Evolutionary conservation across 768 basidiomycete genomes (phyloP).

Genomic region (Mycena haematopus): DNA sequence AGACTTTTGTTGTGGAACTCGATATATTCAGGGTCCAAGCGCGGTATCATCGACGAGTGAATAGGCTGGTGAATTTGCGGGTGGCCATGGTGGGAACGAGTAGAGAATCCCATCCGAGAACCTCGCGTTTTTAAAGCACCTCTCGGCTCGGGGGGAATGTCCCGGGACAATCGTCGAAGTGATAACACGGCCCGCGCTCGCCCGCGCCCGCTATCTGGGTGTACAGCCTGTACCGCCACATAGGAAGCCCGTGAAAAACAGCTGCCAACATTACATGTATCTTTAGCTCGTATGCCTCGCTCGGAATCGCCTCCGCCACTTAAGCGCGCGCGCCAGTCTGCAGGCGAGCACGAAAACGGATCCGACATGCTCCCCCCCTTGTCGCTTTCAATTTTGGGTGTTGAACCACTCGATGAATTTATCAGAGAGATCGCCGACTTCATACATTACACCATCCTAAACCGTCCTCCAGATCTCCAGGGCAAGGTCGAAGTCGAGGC

Average conservation of each 20-base stretch:
- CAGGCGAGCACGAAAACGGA: slow-evolving; percentile 35
- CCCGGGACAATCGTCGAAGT: not conserved
- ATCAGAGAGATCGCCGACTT: slow-evolving; percentile 92
- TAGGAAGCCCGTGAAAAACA: no score
- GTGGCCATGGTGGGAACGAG: slow-evolving; percentile 17
- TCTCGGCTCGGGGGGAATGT: no score
- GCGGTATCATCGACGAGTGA: slow-evolving; percentile 62
- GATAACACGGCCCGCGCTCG: not conserved
- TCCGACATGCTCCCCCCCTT: slow-evolving; percentile 59
- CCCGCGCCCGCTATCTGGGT: no score
- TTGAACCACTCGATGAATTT: slow-evolving; percentile 93
- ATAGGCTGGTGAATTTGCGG: slow-evolving; percentile 52
- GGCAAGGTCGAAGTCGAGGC: slow-evolving; percentile 88
- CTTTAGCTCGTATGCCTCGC: slow-evolving; percentile 28
- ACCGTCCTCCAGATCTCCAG: slow-evolving; percentile 53
- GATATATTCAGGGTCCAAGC: slow-evolving; percentile 71
- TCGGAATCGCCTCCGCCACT: slow-evolving; percentile 38
- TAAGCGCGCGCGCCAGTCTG: slow-evolving; percentile 39
- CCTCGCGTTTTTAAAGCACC: not conserved
- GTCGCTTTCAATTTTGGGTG: slow-evolving; percentile 82
- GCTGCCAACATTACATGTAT: not conserved
- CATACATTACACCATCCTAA: slow-evolving; percentile 72
- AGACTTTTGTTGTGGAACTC: slow-evolving; percentile 63
- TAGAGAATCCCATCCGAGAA: not conserved
- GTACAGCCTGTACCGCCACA: no score